These are phyloP conservation scores for Coemansia sp. DNA, from an alignment of 192 early-diverging fungal species.

Conservation along the genomic window DNA sequence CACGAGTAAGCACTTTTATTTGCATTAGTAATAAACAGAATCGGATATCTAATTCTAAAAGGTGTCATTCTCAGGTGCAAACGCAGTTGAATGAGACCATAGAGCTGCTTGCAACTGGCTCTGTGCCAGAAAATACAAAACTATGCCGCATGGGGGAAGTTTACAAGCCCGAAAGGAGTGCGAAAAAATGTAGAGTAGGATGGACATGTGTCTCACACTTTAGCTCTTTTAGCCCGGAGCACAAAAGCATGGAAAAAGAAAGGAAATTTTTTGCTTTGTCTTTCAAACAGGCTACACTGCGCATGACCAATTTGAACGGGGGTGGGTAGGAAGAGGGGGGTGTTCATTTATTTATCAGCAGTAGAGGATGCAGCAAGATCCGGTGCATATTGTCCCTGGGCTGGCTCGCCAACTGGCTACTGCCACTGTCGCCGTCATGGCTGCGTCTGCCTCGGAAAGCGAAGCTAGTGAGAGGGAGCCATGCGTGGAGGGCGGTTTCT, in stretches of 20 bases:
- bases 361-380: not conserved
- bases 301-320: not conserved
- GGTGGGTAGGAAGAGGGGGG: slow-evolving; percentile 4
- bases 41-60: slow-evolving; percentile 3
- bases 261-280: not conserved
- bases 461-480: not conserved
- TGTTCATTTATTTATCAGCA: not conserved
- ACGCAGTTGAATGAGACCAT: not conserved
- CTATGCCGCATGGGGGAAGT: not conserved
- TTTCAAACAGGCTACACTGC: slow-evolving; percentile 6
- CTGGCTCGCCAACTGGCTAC: not conserved
- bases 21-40: not conserved
- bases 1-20: not conserved
- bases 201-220: slow-evolving; percentile 6
- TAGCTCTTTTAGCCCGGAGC: not conserved
- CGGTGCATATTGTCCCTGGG: slow-evolving; percentile 8
- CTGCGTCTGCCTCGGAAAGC: not conserved
- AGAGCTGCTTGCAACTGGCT: slow-evolving; percentile 11
- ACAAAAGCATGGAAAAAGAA: not conserved
- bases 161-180: not conserved
- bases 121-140: not conserved
- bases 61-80: not conserved
- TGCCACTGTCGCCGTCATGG: not conserved
- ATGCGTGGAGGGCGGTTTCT: not conserved
- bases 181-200: not conserved